Evolutionary conservation across 108 stramenopile genomes (phyloP), one percentile per base, ranked within the genome.

Genomic region (Mayamaea pseudoterrestris): DNA sequence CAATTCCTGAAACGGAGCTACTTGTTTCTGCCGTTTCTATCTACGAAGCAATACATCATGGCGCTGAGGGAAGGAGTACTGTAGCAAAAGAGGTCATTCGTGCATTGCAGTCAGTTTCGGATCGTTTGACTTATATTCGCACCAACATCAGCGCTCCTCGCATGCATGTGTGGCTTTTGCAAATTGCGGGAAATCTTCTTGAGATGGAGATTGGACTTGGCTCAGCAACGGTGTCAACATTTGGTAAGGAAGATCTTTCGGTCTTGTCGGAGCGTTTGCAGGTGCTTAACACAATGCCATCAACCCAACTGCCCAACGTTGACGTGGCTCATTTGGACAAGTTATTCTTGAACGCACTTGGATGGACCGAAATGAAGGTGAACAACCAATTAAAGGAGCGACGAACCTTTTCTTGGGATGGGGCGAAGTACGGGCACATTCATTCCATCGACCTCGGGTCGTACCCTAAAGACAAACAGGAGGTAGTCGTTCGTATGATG

Each of bases 301-400:
- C 29, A 7, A 25, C 1, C 23, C 20, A 30, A 13, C 32, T 26
- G 46, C 46, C 9, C 16, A 16, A 17, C 13, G 41, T 47, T 1
- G 49, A 35, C n/a, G 32, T 25, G 44, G 17, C 17, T 17, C 41
- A 42, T 16, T 14, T 46, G 7, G 6, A 36, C 17, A 8, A 16
- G 45, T 51, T 61, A 2, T 36, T 87, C 29, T 70, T 61, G 27
- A 73, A 72, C 32, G 85, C 74, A 5, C 60, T 87, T 1, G 71
- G 68, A 57, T 52, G 76, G 39, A 72, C 76, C 0, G 78, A 73
- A 48, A 57, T 77, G 6, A 51, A 55, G 25, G 79, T 71, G 27
- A 76, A 76, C 56, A 57, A 61, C 16, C 50, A 32, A 27, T 13
- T 20, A 13, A 49, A 8, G 17, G 32, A 37, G 7, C 12, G 27